Base-by-base conservation (phyloP, 495 filamentous ascomycete species). In the Penicillium simplicissimum region DNA sequence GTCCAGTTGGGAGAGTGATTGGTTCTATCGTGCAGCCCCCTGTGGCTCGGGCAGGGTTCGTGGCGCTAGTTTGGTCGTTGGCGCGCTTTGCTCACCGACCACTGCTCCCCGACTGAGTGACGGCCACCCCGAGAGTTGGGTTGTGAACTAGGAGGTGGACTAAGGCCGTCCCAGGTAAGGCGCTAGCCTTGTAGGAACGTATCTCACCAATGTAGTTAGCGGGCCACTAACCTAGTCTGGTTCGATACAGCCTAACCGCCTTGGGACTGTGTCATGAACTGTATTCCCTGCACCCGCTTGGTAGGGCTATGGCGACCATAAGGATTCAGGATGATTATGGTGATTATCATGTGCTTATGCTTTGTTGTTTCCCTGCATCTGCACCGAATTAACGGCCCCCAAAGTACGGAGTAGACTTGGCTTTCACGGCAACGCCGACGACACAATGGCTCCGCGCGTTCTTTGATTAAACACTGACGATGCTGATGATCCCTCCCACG, bases 21-120 rank as follows among this genome's bases (percentile, higher is more conserved):
- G 42, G 65, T 0, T 19, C 14, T 19, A 28, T 31, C 2, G 10
- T 0, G 7, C n/a, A 4, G 9, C 8, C 15, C 23, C 42, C 33
- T 68, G 68, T 71, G 66, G 68, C 68, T 70, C 47, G 25, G 51
- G 56, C 34, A 57, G 35, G 58, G 47, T 43, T 45, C 43, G 62
- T 70, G 62, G 62, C 65, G 60, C 65, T 61, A 53, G 55, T 60
- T 54, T 42, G 11, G 4, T 37, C n/a, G 45, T 21, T 58, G 54
- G 57, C 51, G 65, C 48, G 35, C 33, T 64, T 17, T 56, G 3
- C 53, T 66, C 60, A 66, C 63, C 62, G 48, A 59, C 57, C n/a
- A n/a, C 54, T 19, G 42, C 6, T 15, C 37, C 13, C 37, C 37
- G 37, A 45, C n/a, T n/a, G 17, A 19, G 31, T 55, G 59, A 65